A percentile compares a stretch with the other conserved stretches of the same genome.
Conservation (phyloP, 208 protist species). For the Vickermania spadyakhi region DNA sequence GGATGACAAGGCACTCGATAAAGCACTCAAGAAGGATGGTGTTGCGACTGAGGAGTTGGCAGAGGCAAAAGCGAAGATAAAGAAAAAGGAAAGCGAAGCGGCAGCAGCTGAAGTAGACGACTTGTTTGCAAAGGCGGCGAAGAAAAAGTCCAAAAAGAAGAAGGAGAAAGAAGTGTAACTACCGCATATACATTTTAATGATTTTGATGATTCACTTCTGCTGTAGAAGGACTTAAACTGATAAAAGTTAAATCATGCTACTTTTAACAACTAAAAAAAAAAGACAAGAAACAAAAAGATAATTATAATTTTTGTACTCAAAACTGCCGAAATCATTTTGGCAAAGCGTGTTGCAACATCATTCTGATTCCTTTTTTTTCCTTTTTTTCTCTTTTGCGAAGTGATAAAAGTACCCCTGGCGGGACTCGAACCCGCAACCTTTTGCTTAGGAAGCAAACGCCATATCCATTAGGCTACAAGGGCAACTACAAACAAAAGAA, state of each 20-base stretch:
- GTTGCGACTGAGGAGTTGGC: slow-evolving; percentile 26
- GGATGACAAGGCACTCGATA: slow-evolving; percentile 43
- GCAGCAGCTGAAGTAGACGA: slow-evolving; percentile 14
- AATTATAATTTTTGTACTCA: neutral
- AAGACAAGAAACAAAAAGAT: neutral
- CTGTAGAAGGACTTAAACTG: too few species aligned
- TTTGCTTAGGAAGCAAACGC: slow-evolving; percentile 88
- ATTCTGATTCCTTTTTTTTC: too few species aligned
- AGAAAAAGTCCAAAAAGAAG: slow-evolving; percentile 33
- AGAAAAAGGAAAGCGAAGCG: slow-evolving; percentile 22
- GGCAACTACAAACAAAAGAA: slow-evolving; percentile 5
- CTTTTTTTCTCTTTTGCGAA: too few species aligned
- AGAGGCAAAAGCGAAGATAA: slow-evolving; percentile 25
- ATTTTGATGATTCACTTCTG: neutral
- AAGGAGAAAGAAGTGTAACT: slow-evolving; percentile 32
- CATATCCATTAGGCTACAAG: slow-evolving; percentile 88
- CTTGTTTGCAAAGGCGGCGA: slow-evolving; percentile 24
- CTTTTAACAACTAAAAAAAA: neutral
- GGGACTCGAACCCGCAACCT: slow-evolving; percentile 88
- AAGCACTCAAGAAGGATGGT: slow-evolving; percentile 34
- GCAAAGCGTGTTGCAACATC: too few species aligned
- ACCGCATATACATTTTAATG: neutral
- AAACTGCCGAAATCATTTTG: neutral
- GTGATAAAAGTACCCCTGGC: slow-evolving; percentile 75
- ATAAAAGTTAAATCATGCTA: too few species aligned